These are phyloP conservation scores for Ramaria rubella DNA, from an alignment of 768 basidiomycete genomes.

Conservation along the genomic window DNA sequence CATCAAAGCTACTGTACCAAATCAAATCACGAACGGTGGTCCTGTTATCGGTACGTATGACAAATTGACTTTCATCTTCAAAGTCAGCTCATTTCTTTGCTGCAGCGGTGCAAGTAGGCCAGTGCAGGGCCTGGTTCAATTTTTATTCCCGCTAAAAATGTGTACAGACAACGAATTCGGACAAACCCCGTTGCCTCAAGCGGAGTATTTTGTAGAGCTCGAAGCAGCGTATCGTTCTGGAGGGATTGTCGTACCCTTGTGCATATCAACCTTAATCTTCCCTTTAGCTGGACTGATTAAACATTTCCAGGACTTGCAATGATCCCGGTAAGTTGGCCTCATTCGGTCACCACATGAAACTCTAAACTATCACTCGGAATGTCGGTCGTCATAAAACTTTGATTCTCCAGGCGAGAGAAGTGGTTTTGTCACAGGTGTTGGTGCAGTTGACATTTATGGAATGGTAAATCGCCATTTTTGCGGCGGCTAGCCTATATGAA, in stretches of 20 bases:
- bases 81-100: background rate
- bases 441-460: conserved; percentile 72
- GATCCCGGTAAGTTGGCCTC: conserved; percentile 57
- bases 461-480: conserved; percentile 9
- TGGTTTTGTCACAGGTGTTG: conserved; percentile 71
- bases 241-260: conserved; percentile 50
- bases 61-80: background rate
- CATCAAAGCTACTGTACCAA: conserved; percentile 49
- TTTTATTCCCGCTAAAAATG: background rate
- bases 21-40: conserved; percentile 67
- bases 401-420: too few species aligned
- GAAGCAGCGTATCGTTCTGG: conserved; percentile 48
- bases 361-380: too few species aligned
- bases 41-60: conserved; percentile 58
- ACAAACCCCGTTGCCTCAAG: conserved; percentile 37
- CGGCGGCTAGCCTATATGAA: conserved; percentile 23
- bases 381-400: too few species aligned
- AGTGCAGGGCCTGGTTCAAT: background rate
- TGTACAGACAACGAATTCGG: conserved; percentile 69
- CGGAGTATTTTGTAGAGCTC: conserved; percentile 59
- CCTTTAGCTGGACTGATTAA: conserved; percentile 48
- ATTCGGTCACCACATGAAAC: too few species aligned
- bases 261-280: background rate
- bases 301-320: conserved; percentile 53
- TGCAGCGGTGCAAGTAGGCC: conserved; percentile 52